Conservation (phyloP, 768 basidiomycete genomes). For the Lepiota venenata region DNA sequence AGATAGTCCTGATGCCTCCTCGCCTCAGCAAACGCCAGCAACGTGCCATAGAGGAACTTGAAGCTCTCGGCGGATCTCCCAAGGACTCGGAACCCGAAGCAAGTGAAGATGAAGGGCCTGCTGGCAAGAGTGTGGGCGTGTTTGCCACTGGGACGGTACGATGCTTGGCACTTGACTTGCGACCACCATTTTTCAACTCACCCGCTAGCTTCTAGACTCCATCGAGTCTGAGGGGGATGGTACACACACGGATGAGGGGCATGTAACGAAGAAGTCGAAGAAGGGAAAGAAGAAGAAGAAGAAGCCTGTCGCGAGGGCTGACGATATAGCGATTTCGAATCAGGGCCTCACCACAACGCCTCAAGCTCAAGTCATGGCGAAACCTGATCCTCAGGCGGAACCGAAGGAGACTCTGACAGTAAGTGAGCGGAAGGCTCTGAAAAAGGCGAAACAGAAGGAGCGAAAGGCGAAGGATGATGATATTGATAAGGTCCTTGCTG, state of each 20-base stretch:
- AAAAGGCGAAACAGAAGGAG: conserved; percentile 63
- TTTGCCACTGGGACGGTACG: conserved; percentile 3
- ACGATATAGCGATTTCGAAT: not conserved
- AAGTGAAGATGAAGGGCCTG: conserved; percentile 35
- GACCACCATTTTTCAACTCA: not conserved
- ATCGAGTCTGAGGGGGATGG: not conserved
- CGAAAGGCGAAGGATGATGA: conserved; percentile 72
- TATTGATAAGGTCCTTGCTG: conserved; percentile 79
- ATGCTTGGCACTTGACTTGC: not conserved
- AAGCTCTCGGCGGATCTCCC: conserved; percentile 37
- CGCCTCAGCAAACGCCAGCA: conserved; percentile 85
- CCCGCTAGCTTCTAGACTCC: not conserved
- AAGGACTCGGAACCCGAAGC: conserved; percentile 14
- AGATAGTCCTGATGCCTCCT: conserved; percentile 49
- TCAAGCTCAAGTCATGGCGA: conserved; percentile 11
- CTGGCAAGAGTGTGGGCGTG: not conserved
- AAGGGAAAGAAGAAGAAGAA: conserved; percentile 44
- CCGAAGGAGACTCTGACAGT: conserved; percentile 15
- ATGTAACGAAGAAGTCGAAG: not conserved
- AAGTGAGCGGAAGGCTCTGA: conserved; percentile 56
- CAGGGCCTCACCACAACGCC: conserved; percentile 2
- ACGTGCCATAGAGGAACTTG: conserved; percentile 78
- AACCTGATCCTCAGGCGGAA: not conserved
- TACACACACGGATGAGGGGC: not conserved
- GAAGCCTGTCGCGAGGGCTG: conserved; percentile 17